Evolutionary conservation across 2,329 filamentous ascomycete genomes (phyloP).

Genomic region (Apiospora sp.): DNA sequence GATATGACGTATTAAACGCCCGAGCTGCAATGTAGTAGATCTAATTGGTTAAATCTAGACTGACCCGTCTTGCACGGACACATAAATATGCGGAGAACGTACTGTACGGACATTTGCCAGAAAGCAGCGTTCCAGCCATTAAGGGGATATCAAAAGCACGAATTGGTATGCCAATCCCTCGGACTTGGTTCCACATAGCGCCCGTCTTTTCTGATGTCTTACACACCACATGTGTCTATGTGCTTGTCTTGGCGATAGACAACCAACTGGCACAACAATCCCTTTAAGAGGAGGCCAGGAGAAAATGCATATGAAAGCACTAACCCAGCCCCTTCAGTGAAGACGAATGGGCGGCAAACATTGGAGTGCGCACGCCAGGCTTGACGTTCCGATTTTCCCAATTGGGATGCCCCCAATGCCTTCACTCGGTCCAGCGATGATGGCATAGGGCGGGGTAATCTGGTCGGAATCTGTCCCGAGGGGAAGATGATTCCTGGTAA

Average conservation of each 20-base stretch:
- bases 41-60: no score
- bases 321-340: neutral
- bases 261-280: neutral
- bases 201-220: neutral
- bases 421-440: neutral
- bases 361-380: neutral
- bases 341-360: neutral
- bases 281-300: neutral
- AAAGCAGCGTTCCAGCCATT: no score
- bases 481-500: neutral
- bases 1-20: no score
- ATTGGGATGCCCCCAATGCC: neutral
- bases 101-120: no score
- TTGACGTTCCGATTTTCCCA: conserved; percentile 13
- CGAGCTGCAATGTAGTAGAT: no score
- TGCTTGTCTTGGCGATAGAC: neutral
- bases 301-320: neutral
- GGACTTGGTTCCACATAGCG: neutral
- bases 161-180: neutral
- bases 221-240: neutral
- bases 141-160: neutral
- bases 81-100: no score
- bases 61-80: no score
- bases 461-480: neutral
- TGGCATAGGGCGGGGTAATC: conserved; percentile 10